Conservation (phyloP, 1,139 yeast genomes). For the Blastobotrys indianensis region DNA sequence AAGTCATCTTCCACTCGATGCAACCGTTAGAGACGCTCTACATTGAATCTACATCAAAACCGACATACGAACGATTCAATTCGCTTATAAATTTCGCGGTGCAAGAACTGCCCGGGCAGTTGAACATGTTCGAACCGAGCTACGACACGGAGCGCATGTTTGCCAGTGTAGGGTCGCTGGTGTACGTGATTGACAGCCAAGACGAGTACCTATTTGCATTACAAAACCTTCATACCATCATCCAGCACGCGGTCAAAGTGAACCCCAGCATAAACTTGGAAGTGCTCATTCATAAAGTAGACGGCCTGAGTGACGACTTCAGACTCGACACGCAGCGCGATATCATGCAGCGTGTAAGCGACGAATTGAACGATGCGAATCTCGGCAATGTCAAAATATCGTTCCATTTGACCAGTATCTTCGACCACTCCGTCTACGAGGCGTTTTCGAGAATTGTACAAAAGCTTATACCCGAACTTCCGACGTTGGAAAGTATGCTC, state of each 20-base stretch:
- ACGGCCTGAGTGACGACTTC: slow-evolving; percentile 90
- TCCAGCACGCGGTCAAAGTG: slow-evolving; percentile 79
- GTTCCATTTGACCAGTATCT: slow-evolving; percentile 86
- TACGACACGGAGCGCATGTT: slow-evolving; percentile 70
- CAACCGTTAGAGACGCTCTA: slow-evolving; percentile 91
- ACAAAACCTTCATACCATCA: slow-evolving; percentile 81
- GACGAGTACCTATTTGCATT: slow-evolving; percentile 92
- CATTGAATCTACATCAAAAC: slow-evolving; percentile 83
- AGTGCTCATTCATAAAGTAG: slow-evolving; percentile 90
- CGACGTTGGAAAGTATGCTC: slow-evolving; percentile 80
- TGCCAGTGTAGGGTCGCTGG: slow-evolving; percentile 83
- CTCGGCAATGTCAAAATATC: slow-evolving; percentile 87
- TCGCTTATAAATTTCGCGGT: slow-evolving; percentile 83
- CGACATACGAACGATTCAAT: slow-evolving; percentile 47
- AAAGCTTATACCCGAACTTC: slow-evolving; percentile 81
- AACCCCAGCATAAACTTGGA: slow-evolving; percentile 86
- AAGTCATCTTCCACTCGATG: slow-evolving; percentile 94
- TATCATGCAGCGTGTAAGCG: slow-evolving; percentile 93
- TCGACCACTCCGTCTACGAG: slow-evolving; percentile 93
- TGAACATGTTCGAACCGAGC: slow-evolving; percentile 77
- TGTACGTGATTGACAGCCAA: slow-evolving; percentile 84
- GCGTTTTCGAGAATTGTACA: slow-evolving; percentile 92
- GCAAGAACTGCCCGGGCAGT: slow-evolving; percentile 95
- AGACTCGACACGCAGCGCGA: slow-evolving; percentile 92
- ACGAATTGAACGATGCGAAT: slow-evolving; percentile 83